Conservation (phyloP, 768 basidiomycete species). For the Pleurotus tuber-regium region DNA sequence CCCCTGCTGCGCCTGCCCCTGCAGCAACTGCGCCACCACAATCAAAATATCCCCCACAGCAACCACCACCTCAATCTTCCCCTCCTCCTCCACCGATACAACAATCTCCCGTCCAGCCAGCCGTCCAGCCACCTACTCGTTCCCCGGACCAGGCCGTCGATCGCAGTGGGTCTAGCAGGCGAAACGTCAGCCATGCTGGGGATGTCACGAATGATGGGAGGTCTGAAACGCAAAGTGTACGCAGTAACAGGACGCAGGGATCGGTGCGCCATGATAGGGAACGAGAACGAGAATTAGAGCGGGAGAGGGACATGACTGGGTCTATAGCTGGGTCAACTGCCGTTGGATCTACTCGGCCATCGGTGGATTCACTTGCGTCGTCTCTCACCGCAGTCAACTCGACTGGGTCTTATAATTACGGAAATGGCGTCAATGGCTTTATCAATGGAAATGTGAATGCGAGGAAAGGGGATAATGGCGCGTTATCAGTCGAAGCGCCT, state of each 20-base stretch:
- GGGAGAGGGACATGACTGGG: background rate
- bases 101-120: no score
- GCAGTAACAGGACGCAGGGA: slow-evolving; percentile 1
- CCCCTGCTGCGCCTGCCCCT: slow-evolving; percentile 11
- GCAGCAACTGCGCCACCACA: slow-evolving; percentile 54
- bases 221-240: slow-evolving; percentile 1
- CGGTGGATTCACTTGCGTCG: no score
- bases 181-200: background rate
- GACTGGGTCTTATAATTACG: no score
- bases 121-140: slow-evolving; percentile 2
- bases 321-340: no score
- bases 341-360: no score
- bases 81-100: background rate
- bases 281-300: background rate
- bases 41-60: slow-evolving; percentile 46
- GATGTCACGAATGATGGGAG: background rate
- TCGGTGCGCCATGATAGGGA: background rate
- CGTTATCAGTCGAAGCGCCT: background rate
- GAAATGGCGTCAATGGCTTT: no score
- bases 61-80: slow-evolving; percentile 25
- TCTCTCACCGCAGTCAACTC: no score
- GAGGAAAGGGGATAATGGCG: background rate
- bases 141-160: slow-evolving; percentile 2
- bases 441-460: background rate
- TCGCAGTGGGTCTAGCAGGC: background rate